Conservation (phyloP, 2,329 filamentous ascomycete genomes). For the Blastomyces emzantsi region DNA sequence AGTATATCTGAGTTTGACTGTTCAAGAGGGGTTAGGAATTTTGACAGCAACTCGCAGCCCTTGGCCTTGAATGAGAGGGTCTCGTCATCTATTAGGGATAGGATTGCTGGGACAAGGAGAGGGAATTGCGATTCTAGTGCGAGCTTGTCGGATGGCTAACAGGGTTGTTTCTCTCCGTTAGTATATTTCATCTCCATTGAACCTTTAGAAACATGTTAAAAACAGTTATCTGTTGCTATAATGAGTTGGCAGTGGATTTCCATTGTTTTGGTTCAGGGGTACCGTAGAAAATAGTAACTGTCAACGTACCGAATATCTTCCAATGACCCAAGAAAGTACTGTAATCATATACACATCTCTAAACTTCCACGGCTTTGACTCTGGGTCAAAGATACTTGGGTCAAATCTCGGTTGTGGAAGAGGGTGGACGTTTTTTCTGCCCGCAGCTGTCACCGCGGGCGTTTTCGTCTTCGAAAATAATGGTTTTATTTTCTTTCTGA, state of each 20-base stretch:
- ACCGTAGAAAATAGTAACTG: neutral
- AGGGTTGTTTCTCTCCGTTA: neutral
- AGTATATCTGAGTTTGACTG: slow-evolving; percentile 33
- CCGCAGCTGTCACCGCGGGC: slow-evolving; percentile 34
- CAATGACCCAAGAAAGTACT: slow-evolving; percentile 29
- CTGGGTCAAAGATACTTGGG: slow-evolving; percentile 27
- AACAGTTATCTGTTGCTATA: neutral
- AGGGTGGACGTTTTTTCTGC: slow-evolving; percentile 38
- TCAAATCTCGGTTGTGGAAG: slow-evolving; percentile 31
- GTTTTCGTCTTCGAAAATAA: slow-evolving; percentile 36
- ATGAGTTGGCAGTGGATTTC: neutral
- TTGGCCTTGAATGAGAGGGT: slow-evolving; percentile 29
- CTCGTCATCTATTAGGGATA: slow-evolving; percentile 38
- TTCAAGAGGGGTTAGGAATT: slow-evolving; percentile 29
- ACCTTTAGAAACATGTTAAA: slow-evolving; percentile 5
- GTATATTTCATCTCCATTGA: slow-evolving; percentile 9
- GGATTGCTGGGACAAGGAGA: slow-evolving; percentile 36
- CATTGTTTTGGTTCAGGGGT: neutral
- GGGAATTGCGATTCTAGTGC: slow-evolving; percentile 37
- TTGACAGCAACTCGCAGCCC: slow-evolving; percentile 31
- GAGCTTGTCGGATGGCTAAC: slow-evolving; percentile 21
- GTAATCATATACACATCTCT: slow-evolving; percentile 29
- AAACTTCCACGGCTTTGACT: slow-evolving; percentile 34
- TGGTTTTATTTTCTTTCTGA: slow-evolving; percentile 30
- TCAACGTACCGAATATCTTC: slow-evolving; percentile 28